Evolutionary conservation across 805 yeast genomes (phyloP), one percentile per base, ranked within the genome.

Genomic region (Cephaloascus albidus): DNA sequence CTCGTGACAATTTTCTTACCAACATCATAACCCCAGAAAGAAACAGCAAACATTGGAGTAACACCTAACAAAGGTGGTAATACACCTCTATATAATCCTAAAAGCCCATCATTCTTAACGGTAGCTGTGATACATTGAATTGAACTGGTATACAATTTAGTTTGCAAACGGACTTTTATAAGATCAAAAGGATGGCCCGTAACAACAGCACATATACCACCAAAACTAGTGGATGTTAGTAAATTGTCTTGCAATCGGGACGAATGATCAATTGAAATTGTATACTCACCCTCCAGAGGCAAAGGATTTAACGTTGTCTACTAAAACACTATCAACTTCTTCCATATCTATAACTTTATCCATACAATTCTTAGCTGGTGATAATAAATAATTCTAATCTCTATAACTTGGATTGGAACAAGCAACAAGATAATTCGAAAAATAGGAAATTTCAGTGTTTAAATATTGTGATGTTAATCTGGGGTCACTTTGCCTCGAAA

Each of bases 151-250:
- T 76, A 78, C 28, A 76, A 67, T 50, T 93, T 78, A 3, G 95
- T 87, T 56, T 90, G 98, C 45, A 90, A 75, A 43, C 96, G 72
- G 14, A 90, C 98, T 58, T 90, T 90, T 48, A 89, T 76, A 49
- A 90, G 72, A 58, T 93, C 98, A 57, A 90, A 90, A 1, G 98
- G 98, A 57, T 90, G 97, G 23, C 97, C 98, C 0, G 96, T 86
- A 20, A 88, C 52, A 14, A 90, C 97, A 2, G 97, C 96, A 60
- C 95, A 89, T 18, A 90, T 67, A 53, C 98, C 98, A 46, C 98
- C 97, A 43, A 90, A 84, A 18, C 33, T 31, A 16, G 16, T n/a
- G n/a, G n/a, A n/a, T n/a, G n/a, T n/a, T n/a, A n/a, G n/a, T n/a
- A n/a, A n/a, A n/a, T n/a, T n/a, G n/a, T n/a, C n/a, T n/a, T n/a